Conservation (phyloP, 495 filamentous ascomycete genomes). For the Pseudoneurospora amorphoporcata region DNA sequence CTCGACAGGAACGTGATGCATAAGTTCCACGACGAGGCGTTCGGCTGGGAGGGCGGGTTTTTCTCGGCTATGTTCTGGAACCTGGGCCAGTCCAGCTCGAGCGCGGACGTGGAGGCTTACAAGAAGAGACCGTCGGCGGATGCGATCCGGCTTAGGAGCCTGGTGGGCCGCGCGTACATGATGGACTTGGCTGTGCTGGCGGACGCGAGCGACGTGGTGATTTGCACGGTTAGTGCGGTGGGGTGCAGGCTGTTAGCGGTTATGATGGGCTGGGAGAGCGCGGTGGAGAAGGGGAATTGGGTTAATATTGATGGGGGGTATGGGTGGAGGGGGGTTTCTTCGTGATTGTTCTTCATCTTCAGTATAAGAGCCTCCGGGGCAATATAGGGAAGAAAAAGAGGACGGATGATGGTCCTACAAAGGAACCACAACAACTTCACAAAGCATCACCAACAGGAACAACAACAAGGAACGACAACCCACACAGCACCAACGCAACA, state of each 20-base stretch:
- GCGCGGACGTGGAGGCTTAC: constrained; percentile 7
- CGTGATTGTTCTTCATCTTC: background rate
- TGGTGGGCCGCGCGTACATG: constrained; percentile 60
- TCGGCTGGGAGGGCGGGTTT: constrained; percentile 70
- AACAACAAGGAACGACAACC: background rate
- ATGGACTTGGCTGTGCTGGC: constrained; percentile 61
- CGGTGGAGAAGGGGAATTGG: constrained; percentile 47
- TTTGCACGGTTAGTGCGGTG: constrained; percentile 56
- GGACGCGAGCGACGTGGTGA: constrained; percentile 45
- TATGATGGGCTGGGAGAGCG: constrained; percentile 69
- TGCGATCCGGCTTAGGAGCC: constrained; percentile 46
- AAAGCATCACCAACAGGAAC: background rate
- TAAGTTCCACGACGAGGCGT: constrained; percentile 53
- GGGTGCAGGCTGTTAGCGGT: constrained; percentile 62
- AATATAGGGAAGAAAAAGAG: background rate
- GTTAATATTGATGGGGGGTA: constrained; percentile 62
- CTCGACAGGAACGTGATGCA: constrained; percentile 31
- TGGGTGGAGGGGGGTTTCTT: constrained; percentile 40
- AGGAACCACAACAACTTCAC: background rate
- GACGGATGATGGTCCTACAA: background rate
- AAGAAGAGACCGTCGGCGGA: constrained; percentile 31
- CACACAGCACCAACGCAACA: background rate
- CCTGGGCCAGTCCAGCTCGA: constrained; percentile 36
- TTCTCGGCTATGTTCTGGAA: constrained; percentile 60
- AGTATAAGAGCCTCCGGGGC: too few species aligned